phyloP scores from a whole-genome alignment of 2,329 filamentous ascomycete species.

The Fusarium sororula region DNA sequence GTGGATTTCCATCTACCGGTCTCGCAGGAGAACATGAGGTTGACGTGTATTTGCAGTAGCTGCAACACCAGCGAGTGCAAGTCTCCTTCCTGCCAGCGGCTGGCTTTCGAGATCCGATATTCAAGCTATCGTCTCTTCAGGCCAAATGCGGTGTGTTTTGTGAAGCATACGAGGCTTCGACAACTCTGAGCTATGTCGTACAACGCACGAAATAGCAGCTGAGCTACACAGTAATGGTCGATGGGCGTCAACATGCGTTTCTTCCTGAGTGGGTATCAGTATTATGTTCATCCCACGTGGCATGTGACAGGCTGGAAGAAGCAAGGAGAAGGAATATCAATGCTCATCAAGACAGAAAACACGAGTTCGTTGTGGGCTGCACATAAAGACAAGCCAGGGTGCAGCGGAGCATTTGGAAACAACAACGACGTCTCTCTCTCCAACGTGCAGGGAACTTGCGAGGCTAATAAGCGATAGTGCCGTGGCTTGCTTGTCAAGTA shows the following conservation, averaged over 20 bases:
- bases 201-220: not conserved
- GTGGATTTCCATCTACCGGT: slow-evolving; percentile 33
- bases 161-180: not conserved
- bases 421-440: not conserved
- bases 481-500: slow-evolving; percentile 33
- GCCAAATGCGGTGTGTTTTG: not conserved
- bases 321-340: slow-evolving; percentile 19
- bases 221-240: slow-evolving; percentile 15
- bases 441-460: slow-evolving; percentile 14
- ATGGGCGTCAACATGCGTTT: slow-evolving; percentile 12
- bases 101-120: not conserved
- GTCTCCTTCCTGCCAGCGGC: not conserved
- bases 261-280: slow-evolving; percentile 20
- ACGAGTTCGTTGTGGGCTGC: not conserved
- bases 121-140: not conserved
- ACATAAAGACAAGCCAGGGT: not conserved
- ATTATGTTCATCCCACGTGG: slow-evolving; percentile 37
- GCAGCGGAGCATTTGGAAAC: not conserved
- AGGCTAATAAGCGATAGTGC: slow-evolving; percentile 39
- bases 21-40: slow-evolving; percentile 18
- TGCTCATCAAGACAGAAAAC: not conserved
- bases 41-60: slow-evolving; percentile 13
- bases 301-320: slow-evolving; percentile 33
- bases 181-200: not conserved
- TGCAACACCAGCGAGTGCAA: not conserved